These are phyloP conservation scores for Exophiala calicioides DNA, from an alignment of 2,329 filamentous ascomycete species.

Conservation along the genomic window DNA sequence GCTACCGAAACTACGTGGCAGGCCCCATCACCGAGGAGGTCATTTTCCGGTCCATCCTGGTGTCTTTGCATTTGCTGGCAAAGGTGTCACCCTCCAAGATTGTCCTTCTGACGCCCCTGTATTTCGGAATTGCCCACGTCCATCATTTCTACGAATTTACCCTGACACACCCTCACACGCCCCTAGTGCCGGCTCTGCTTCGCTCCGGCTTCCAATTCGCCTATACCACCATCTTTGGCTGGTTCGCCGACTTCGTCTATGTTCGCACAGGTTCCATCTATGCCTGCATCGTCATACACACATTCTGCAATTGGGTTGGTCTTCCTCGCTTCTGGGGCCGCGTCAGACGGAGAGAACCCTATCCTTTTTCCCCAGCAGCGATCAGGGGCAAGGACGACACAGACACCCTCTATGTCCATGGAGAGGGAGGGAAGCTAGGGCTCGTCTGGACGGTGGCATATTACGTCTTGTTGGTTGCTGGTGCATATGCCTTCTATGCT, in stretches of 20 bases:
- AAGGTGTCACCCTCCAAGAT: conserved; percentile 58
- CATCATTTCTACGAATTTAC: conserved; percentile 97
- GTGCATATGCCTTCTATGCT: conserved; percentile 70
- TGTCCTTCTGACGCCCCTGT: conserved; percentile 78
- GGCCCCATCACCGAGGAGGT: conserved; percentile 90
- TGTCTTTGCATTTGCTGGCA: conserved; percentile 78
- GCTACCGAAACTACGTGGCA: conserved; percentile 83
- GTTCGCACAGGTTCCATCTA: conserved; percentile 80
- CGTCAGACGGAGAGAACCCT: conserved; percentile 56
- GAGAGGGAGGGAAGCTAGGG: conserved; percentile 38
- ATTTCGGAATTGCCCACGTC: conserved; percentile 90
- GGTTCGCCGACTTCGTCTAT: conserved; percentile 87
- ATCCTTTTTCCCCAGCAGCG: conserved; percentile 30
- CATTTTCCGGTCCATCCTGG: conserved; percentile 83
- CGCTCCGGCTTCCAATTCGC: conserved; percentile 80
- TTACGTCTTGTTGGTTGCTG: conserved; percentile 72
- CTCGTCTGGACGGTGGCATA: conserved; percentile 73
- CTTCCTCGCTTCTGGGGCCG: conserved; percentile 82
- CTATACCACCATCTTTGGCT: conserved; percentile 92
- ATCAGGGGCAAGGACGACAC: conserved; percentile 45
- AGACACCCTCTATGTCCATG: conserved; percentile 27
- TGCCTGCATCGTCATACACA: conserved; percentile 74
- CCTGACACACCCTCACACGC: conserved; percentile 72
- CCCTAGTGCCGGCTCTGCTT: conserved; percentile 62
- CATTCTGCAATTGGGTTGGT: conserved; percentile 91